Evolutionary conservation across 2,329 filamentous ascomycete species (phyloP).

Genomic region (Ophiosphaerella korrae): DNA sequence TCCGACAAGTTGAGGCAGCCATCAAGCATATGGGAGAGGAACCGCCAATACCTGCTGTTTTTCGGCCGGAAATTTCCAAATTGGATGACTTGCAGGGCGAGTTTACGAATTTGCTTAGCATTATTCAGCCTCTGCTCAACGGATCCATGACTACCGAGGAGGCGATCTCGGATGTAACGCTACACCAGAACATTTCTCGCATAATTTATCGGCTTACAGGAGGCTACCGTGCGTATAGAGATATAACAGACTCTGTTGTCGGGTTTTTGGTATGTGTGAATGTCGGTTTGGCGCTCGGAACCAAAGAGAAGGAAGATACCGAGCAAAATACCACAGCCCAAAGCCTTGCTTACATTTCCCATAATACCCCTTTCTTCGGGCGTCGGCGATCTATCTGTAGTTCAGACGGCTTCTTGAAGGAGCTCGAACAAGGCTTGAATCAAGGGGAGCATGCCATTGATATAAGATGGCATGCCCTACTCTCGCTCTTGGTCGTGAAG

Average conservation of each 20-base stretch:
- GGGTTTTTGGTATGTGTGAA: slow-evolving; percentile 80
- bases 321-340: slow-evolving; percentile 17
- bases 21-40: slow-evolving; percentile 68
- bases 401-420: slow-evolving; percentile 21
- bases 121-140: slow-evolving; percentile 37
- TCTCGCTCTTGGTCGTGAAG: slow-evolving; percentile 30
- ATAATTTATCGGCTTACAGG: slow-evolving; percentile 72
- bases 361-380: slow-evolving; percentile 43
- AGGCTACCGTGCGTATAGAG: slow-evolving; percentile 79
- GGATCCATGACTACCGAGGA: slow-evolving; percentile 29
- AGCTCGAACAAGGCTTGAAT: slow-evolving; percentile 25
- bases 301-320: slow-evolving; percentile 23
- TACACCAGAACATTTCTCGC: slow-evolving; percentile 66
- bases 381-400: slow-evolving; percentile 11
- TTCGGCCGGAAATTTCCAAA: slow-evolving; percentile 71
- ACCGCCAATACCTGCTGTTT: slow-evolving; percentile 70
- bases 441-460: slow-evolving; percentile 31
- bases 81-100: slow-evolving; percentile 78
- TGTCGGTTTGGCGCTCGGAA: slow-evolving; percentile 69
- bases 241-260: slow-evolving; percentile 77
- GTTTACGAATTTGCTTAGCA: slow-evolving; percentile 71
- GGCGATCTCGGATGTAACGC: slow-evolving; percentile 36
- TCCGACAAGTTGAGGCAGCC: slow-evolving; percentile 66
- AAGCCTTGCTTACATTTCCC: slow-evolving; percentile 31
- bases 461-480: slow-evolving; percentile 44